A percentile compares a stretch with the other conserved stretches of the same genome.
phyloP scores from a whole-genome alignment of 345 rosid genomes.

The Heritiera littoralis region DNA sequence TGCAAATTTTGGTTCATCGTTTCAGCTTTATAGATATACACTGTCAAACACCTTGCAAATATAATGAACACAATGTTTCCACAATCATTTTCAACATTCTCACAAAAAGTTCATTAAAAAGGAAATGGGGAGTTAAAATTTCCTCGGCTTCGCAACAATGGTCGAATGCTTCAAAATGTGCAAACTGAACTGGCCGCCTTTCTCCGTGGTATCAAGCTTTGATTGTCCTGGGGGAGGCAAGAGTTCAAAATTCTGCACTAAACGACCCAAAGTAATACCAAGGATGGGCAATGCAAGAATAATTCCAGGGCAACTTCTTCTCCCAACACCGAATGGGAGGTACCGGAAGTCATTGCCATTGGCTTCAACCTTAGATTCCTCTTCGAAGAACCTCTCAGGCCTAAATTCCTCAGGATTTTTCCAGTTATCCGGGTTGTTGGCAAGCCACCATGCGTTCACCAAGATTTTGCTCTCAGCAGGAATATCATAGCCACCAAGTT shows the following conservation, averaged over 20 bases:
- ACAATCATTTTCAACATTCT: background rate
- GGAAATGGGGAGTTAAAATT: conserved; percentile 17
- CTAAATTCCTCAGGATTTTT: conserved; percentile 88
- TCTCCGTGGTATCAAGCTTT: conserved; percentile 76
- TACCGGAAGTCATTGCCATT: conserved; percentile 90
- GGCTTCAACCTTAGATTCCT: conserved; percentile 90
- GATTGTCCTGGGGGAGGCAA: conserved; percentile 87
- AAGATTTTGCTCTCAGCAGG: conserved; percentile 97
- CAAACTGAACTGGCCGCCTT: conserved; percentile 96
- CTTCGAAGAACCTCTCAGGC: conserved; percentile 96
- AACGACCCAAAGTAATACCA: conserved; percentile 80
- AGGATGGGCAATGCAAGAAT: conserved; percentile 92
- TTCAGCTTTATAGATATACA: conserved; percentile 18
- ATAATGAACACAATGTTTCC: background rate
- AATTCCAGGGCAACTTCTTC: conserved; percentile 98
- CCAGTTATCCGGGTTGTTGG: conserved; percentile 88
- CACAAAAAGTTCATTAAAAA: background rate
- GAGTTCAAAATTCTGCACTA: conserved; percentile 96
- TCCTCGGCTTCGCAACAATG: conserved; percentile 82
- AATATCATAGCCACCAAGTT: conserved; percentile 74
- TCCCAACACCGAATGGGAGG: conserved; percentile 96
- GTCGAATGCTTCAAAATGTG: conserved; percentile 92
- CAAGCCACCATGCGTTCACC: conserved; percentile 98
- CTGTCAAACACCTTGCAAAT: background rate
- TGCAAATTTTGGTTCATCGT: conserved; percentile 4